Base-by-base conservation (phyloP, 108 stramenopile species). In the Nannochloropsis salina region DNA sequence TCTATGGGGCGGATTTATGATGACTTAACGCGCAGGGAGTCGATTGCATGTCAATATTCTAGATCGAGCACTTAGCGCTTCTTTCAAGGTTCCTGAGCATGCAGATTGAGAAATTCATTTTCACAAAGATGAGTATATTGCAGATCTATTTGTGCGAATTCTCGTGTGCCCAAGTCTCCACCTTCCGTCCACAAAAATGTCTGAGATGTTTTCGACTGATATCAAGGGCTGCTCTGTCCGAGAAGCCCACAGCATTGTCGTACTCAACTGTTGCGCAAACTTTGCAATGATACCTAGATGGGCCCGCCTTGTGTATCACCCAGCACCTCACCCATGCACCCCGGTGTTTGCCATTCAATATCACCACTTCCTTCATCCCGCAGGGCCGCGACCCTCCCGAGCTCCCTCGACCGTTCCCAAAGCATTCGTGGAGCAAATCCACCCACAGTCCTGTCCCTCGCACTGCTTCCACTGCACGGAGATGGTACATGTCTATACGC, bases 251-350 rank as follows among this genome's bases (percentile, higher is more conserved):
- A n/a, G 61, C 61, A 74, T 74, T 74, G 61, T 74, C 61, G n/a
- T n/a, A 74, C 61, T 74, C 61, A 15, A n/a, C n/a, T 3, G 61
- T 74, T 6, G 61, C 61, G n/a, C 61, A 74, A 6, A 74, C 61
- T 74, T 74, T 74, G n/a, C 61, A 74, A n/a, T 74, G 61, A 74
- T 74, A 74, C 6, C 61, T 74, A 15, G 61, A 74, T n/a, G 61
- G 61, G 61, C 61, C 61, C 61, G 61, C 61, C 61, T 74, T 74
- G n/a, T 74, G 61, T n/a, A 74, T 74, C 61, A 74, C 61, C 61
- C 61, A 74, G n/a, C 61, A 74, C 61, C n/a, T 74, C 5, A 74
- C 61, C 61, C 61, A 74, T n/a, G 15, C 20, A 6, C 61, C 61
- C 61, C 61, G 15, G n/a, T n/a, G n/a, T n/a, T 74, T 74, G 20